Base-by-base conservation (phyloP, 2,329 filamentous ascomycete species). In the Pseudogymnoascus sp. region DNA sequence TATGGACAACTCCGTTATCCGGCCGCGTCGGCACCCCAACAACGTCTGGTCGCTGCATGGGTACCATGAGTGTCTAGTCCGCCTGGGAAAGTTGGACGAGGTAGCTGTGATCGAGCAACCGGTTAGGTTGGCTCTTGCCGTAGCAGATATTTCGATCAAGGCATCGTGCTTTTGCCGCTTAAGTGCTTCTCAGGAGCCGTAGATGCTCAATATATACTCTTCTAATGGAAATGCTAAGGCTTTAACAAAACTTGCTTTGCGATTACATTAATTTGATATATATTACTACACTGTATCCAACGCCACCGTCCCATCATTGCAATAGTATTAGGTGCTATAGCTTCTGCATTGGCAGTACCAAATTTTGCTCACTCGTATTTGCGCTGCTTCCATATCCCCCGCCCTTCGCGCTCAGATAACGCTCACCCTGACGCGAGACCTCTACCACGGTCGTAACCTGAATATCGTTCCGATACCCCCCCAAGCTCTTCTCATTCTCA, bases 21-120 rank as follows among this genome's bases (percentile, higher is more conserved):
- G 88, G 18, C 82, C 87, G 0, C 76, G 84, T 59, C 82, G 83
- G 65, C 88, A 91, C 72, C 86, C 82, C 5, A 86, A 86, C 58
- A 92, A 92, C 65, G 83, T 92, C 0, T 92, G 88, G 89, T 82
- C 87, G 4, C 72, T 92, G 64, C 86, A 89, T 67, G 89, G 88
- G 0, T 87, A 85, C 65, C 81, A 89, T 65, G 88, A 92, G 73
- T 89, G 88, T 69, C 70, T 91, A 58, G 65, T 78, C 3, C 82
- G 76, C 64, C 70, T 87, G 12, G 84, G 82, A 0, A 74, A 78
- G 12, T 68, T 61, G 1, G 74, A 71, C 0, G 81, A 84, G 68
- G 81, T 80, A 5, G 69, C 67, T 3, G 74, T 79, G n/a, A 69
- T 85, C 13, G 68, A 74, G 63, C 72, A 77, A 65, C 78, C 82